A percentile compares a stretch with the other conserved stretches of the same genome.
These are phyloP conservation scores for Sedum album DNA, from an alignment of 164 flowering plant species.

Conservation along the genomic window DNA sequence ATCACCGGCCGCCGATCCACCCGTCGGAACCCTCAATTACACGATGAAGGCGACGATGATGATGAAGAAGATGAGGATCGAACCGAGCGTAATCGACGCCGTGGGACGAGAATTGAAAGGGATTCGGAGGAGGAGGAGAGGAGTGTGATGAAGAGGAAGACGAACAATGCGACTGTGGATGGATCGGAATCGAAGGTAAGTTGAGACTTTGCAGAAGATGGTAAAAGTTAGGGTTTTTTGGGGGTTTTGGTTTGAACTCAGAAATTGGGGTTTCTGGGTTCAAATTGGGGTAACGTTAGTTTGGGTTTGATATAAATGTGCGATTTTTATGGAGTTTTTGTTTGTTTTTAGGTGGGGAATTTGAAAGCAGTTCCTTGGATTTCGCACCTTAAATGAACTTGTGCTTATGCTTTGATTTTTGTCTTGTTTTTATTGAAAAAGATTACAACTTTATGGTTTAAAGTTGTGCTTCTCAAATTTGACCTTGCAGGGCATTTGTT, in stretches of 20 bases:
- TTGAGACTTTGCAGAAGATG: conserved; percentile 7
- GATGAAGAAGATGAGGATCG: conserved; percentile 24
- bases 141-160: conserved; percentile 30
- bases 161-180: conserved; percentile 36
- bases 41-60: conserved; percentile 1
- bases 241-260: neutral
- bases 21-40: conserved; percentile 21
- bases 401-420: neutral
- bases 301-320: neutral
- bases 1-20: conserved; percentile 34
- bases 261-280: conserved; percentile 4
- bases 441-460: too few relatives aligned
- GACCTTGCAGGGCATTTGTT: neutral
- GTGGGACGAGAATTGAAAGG: too few relatives aligned
- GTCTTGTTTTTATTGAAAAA: neutral
- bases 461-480: neutral
- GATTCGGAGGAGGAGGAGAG: conserved; percentile 20
- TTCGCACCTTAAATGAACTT: conserved; percentile 19
- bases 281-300: neutral
- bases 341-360: conserved; percentile 5
- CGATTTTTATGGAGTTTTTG: neutral
- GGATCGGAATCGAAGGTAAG: conserved; percentile 35
- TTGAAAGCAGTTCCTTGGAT: conserved; percentile 1
- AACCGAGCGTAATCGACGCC: conserved; percentile 6
- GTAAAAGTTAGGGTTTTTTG: neutral